Evolutionary conservation across 768 basidiomycete genomes (phyloP).

Genomic region (Hericium erinaceus): DNA sequence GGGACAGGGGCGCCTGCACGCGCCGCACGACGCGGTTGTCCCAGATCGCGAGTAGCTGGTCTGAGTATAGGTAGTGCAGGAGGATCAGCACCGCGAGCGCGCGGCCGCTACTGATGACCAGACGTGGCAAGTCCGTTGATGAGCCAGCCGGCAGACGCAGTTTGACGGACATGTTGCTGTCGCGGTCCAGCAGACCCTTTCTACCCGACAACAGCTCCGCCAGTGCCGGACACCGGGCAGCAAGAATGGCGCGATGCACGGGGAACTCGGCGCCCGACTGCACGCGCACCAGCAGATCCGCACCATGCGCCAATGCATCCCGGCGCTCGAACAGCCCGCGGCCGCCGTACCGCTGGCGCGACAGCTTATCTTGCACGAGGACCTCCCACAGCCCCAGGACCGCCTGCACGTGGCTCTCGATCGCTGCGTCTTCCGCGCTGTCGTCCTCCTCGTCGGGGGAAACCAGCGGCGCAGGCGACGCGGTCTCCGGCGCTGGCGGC

Average conservation of each 20-base stretch:
- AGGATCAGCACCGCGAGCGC: conserved; percentile 66
- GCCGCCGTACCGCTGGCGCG: not conserved
- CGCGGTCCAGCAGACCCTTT: conserved; percentile 3
- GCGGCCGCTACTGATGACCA: conserved; percentile 47
- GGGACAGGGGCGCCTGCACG: conserved; percentile 31
- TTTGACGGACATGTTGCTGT: conserved; percentile 16
- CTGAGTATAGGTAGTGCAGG: conserved; percentile 81
- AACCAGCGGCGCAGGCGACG: not conserved
- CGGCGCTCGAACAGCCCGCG: not conserved
- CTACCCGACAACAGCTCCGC: conserved; percentile 30
- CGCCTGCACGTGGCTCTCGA: conserved; percentile 28
- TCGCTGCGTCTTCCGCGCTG: conserved; percentile 20
- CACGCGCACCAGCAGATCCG: conserved; percentile 51
- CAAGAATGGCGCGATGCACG: conserved; percentile 59
- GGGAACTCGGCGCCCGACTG: conserved; percentile 36
- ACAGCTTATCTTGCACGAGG: conserved; percentile 7
- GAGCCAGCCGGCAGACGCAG: not conserved
- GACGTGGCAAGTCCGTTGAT: conserved; percentile 10
- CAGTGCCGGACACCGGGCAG: conserved; percentile 44
- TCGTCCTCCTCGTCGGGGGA: conserved; percentile 12
- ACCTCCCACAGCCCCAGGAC: conserved; percentile 18
- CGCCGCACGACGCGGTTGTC: conserved; percentile 52
- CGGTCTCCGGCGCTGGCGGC: not conserved
- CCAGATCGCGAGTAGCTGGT: conserved; percentile 76
- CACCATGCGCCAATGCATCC: conserved; percentile 35